Conservation (phyloP, 2,329 filamentous ascomycete species). For the Colletotrichum sublineola region DNA sequence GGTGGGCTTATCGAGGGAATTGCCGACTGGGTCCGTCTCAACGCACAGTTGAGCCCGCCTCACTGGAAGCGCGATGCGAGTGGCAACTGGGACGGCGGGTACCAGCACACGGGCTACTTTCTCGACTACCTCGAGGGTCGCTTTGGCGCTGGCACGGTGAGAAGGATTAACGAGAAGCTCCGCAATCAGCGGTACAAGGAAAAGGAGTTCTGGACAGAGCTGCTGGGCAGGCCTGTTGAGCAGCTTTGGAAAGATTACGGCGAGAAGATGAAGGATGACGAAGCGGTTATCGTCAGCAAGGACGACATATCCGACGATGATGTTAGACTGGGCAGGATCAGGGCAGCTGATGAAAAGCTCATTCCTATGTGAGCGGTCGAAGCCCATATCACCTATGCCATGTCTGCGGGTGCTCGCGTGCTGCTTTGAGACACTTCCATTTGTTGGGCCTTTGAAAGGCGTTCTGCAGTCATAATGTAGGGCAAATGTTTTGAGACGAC, state of each 20-base stretch:
- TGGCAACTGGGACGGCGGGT: constrained; percentile 87
- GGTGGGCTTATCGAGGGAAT: constrained; percentile 90
- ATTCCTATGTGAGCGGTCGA: background rate
- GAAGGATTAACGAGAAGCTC: constrained; percentile 76
- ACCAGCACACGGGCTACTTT: constrained; percentile 93
- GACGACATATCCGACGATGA: constrained; percentile 44
- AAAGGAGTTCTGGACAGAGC: constrained; percentile 74
- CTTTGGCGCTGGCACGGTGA: constrained; percentile 71
- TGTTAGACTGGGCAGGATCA: constrained; percentile 31
- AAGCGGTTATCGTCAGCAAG: constrained; percentile 44
- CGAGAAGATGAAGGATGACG: constrained; percentile 46
- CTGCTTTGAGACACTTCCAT: too few relatives aligned
- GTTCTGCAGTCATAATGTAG: background rate
- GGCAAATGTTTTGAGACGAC: background rate
- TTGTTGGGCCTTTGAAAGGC: background rate
- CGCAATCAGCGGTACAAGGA: constrained; percentile 74
- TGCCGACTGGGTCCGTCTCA: constrained; percentile 91
- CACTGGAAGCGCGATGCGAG: constrained; percentile 79
- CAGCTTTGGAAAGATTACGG: constrained; percentile 83
- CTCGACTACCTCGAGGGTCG: constrained; percentile 84
- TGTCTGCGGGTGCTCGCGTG: background rate
- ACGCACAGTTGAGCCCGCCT: constrained; percentile 78
- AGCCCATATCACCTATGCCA: background rate
- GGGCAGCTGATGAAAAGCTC: constrained; percentile 27
- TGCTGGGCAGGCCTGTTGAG: constrained; percentile 75